phyloP scores from a whole-genome alignment of 345 rosid genomes.

The Streptanthus diversifolius region DNA sequence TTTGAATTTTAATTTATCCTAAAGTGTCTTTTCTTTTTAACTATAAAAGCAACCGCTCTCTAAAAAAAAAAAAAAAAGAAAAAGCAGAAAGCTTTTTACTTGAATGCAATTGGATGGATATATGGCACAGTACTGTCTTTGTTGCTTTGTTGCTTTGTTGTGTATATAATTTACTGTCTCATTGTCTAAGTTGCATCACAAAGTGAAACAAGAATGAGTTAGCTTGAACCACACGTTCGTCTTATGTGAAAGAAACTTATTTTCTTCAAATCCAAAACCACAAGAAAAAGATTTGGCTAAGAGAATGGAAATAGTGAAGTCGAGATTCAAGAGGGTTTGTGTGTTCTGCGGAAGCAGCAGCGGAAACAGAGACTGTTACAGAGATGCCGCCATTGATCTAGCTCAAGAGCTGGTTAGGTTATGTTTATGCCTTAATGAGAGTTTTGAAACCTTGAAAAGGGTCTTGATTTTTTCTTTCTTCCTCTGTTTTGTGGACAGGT shows the following conservation, averaged over 20 bases:
- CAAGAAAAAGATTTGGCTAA: not conserved
- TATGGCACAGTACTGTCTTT: constrained; percentile 25
- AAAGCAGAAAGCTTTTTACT: constrained; percentile 28
- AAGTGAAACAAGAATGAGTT: constrained; percentile 31
- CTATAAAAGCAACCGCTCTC: constrained; percentile 17
- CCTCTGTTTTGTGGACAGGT: constrained; percentile 39
- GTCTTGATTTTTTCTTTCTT: not conserved
- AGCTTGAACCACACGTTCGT: constrained; percentile 32
- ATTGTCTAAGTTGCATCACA: constrained; percentile 32
- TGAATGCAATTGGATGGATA: constrained; percentile 23
- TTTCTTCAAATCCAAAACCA: not conserved
- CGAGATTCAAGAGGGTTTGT: constrained; percentile 79
- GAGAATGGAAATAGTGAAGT: constrained; percentile 32
- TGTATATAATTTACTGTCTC: constrained; percentile 29
- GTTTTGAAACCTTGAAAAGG: not conserved
- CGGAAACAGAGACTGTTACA: constrained; percentile 74
- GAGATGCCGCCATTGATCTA: constrained; percentile 74
- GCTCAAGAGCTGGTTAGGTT: constrained; percentile 68
- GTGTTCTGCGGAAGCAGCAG: constrained; percentile 85
- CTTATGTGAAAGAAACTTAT: constrained; percentile 2
- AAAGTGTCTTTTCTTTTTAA: not conserved
- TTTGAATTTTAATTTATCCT: not conserved
- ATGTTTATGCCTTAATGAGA: not conserved
- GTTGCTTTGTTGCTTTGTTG: constrained; percentile 25
- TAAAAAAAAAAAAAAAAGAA: constrained; percentile 18